A percentile compares a stretch with the other conserved stretches of the same genome.
These are phyloP conservation scores for Plasmodium chabaudi DNA, from an alignment of 169 alveolate species.

Conservation along the genomic window DNA sequence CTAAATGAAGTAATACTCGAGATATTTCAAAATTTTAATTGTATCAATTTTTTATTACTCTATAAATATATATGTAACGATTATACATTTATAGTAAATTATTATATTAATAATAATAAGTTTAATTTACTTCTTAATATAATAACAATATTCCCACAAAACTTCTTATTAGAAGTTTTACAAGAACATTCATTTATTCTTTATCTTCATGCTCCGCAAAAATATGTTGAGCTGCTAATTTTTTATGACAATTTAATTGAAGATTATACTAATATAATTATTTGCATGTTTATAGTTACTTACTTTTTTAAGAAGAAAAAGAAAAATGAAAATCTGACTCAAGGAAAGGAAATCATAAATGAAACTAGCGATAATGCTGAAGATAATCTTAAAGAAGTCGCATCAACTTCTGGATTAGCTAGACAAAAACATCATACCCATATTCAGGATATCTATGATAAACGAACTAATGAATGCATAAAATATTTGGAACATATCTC, in stretches of 20 bases:
- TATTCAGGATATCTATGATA: neutral
- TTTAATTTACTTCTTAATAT: conserved; percentile 49
- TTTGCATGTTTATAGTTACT: conserved; percentile 62
- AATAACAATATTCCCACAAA: conserved; percentile 61
- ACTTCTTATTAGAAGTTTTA: conserved; percentile 53
- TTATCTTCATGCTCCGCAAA: conserved; percentile 59
- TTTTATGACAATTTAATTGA: conserved; percentile 67
- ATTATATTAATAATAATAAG: conserved; percentile 62
- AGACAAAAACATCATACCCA: neutral
- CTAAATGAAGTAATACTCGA: conserved; percentile 66
- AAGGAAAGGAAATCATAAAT: no score
- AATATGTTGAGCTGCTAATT: conserved; percentile 46
- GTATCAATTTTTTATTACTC: conserved; percentile 36
- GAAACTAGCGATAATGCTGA: neutral
- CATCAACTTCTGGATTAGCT: neutral
- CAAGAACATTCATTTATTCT: conserved; percentile 59
- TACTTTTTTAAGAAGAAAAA: conserved; percentile 28
- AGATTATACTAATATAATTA: conserved; percentile 46
- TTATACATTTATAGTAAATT: conserved; percentile 59
- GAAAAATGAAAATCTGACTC: neutral
- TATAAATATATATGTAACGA: conserved; percentile 71
- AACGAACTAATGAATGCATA: conserved; percentile 61
- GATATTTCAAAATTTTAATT: conserved; percentile 39
- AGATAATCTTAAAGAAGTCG: neutral
- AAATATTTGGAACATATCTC: conserved; percentile 43